Percentiles rank a stretch among this genome's conserved stretches.
Evolutionary conservation across 2,329 filamentous ascomycete species (phyloP).

Genomic region (Clonostachys rosea): DNA sequence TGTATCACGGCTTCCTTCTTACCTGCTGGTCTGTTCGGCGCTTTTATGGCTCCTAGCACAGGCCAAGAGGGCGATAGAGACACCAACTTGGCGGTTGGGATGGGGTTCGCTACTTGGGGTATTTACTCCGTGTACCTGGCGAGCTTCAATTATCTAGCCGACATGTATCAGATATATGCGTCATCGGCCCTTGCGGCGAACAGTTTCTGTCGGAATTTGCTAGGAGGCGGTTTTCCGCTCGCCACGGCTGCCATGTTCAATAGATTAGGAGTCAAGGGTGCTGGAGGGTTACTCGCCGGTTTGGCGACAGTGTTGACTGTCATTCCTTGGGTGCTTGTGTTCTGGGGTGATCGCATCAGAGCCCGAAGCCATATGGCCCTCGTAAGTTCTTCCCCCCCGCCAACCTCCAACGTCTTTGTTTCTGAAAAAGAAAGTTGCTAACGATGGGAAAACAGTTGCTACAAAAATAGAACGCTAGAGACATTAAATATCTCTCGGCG

Average conservation of each 20-base stretch:
- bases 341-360: conserved; percentile 74
- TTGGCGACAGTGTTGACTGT: conserved; percentile 64
- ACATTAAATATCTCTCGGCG: too few relatives aligned
- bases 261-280: conserved; percentile 64
- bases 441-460: not conserved
- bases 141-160: conserved; percentile 89
- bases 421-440: not conserved
- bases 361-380: conserved; percentile 62
- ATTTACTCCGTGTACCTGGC: conserved; percentile 85
- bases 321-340: conserved; percentile 83
- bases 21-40: conserved; percentile 68
- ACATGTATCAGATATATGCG: conserved; percentile 81
- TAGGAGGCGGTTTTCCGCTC: conserved; percentile 78
- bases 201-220: conserved; percentile 78
- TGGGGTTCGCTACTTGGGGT: conserved; percentile 74
- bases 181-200: conserved; percentile 84
- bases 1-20: conserved; percentile 73
- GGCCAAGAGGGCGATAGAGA: conserved; percentile 6
- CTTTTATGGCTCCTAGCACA: conserved; percentile 19
- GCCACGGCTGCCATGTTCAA: conserved; percentile 70
- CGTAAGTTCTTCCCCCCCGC: not conserved
- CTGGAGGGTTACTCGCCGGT: conserved; percentile 71
- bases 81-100: conserved; percentile 42
- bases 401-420: too few relatives aligned
- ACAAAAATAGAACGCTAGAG: not conserved